Conservation (phyloP, 306 rosid species). For the Prunus kanzakura region DNA sequence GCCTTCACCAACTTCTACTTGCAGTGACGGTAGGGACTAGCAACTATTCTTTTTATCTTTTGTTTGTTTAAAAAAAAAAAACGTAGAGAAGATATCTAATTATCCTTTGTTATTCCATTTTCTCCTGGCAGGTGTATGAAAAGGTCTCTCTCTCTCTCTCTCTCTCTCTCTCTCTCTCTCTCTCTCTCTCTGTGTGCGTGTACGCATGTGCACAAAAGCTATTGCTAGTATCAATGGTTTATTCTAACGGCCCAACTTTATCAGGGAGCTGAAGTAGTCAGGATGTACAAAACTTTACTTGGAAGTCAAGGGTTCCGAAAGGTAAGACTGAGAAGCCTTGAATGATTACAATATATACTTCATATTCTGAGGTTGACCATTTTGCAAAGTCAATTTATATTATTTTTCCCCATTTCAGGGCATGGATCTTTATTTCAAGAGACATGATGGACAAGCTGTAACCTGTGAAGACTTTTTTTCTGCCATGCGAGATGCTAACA, state of each 20-base stretch:
- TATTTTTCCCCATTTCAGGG: conserved; percentile 55
- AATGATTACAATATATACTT: conserved; percentile 13
- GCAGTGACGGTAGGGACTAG: conserved; percentile 86
- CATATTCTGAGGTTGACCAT: conserved; percentile 6
- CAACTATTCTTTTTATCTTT: conserved; percentile 7
- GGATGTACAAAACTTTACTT: conserved; percentile 96
- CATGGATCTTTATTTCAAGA: conserved; percentile 96
- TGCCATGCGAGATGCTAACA: conserved; percentile 95
- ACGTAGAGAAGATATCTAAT: conserved; percentile 27
- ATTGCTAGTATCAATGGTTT: conserved; percentile 8
- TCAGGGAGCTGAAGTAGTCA: conserved; percentile 99
- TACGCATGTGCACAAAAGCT: not conserved
- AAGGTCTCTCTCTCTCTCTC: conserved; percentile 52
- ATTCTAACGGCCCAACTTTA: conserved; percentile 36
- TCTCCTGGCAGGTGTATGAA: conserved; percentile 78
- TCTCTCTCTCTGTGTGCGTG: conserved; percentile 12
- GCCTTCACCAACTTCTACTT: conserved; percentile 41
- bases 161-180: conserved; percentile 17
- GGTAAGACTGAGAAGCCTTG: conserved; percentile 46
- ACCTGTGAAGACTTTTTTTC: conserved; percentile 95
- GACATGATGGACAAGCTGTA: conserved; percentile 98
- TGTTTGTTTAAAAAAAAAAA: conserved; percentile 4
- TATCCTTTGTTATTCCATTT: conserved; percentile 25
- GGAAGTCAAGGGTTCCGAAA: conserved; percentile 91
- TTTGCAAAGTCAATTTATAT: conserved; percentile 11